Conservation (phyloP, 1,284 basidiomycete species). For the Coriolopsis trogii region DNA sequence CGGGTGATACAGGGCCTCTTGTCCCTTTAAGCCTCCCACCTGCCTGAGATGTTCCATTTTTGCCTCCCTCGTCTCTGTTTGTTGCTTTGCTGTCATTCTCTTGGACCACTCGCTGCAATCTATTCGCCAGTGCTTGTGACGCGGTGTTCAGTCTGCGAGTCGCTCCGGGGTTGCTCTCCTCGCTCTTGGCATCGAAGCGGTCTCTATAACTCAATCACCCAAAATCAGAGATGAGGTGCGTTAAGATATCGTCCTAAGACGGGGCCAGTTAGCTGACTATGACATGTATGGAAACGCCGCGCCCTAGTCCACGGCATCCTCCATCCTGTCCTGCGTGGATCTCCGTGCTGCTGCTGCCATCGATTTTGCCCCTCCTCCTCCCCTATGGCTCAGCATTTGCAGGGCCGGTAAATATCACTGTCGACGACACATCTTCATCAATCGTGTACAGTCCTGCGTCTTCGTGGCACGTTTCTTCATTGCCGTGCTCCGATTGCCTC, state of each 20-base stretch:
- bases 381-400: slow-evolving; percentile 9
- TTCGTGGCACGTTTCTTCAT: slow-evolving; percentile 42
- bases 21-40: slow-evolving; percentile 14
- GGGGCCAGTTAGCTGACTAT: not conserved
- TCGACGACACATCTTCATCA: slow-evolving; percentile 47
- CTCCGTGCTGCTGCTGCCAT: slow-evolving; percentile 2
- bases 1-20: not conserved
- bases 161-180: no score
- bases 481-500: slow-evolving; percentile 40
- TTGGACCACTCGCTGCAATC: not conserved
- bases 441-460: slow-evolving; percentile 44
- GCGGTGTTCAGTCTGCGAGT: no score
- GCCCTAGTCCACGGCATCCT: slow-evolving; percentile 1
- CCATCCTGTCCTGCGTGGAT: slow-evolving; percentile 11
- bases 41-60: slow-evolving; percentile 8
- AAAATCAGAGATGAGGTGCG: slow-evolving; percentile 12
- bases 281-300: not conserved
- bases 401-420: slow-evolving; percentile 40
- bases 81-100: not conserved
- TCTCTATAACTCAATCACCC: no score
- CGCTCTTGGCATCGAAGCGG: not conserved
- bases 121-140: not conserved
- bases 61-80: slow-evolving; percentile 1
- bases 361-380: slow-evolving; percentile 5
- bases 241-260: not conserved